Evolutionary conservation across 768 basidiomycete species (phyloP).

Genomic region (Porpolomopsis calyptriformis): DNA sequence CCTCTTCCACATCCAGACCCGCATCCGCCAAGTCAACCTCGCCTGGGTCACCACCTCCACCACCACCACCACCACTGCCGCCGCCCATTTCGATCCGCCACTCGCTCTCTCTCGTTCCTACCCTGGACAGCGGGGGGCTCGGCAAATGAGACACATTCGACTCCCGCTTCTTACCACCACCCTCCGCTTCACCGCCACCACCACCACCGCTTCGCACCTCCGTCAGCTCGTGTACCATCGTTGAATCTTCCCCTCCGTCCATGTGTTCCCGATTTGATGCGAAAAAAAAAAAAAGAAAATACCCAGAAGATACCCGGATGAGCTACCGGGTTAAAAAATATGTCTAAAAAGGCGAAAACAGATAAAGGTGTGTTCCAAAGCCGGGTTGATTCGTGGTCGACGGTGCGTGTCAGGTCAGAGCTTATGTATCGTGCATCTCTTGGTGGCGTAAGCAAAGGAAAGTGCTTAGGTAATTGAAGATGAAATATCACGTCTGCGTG

Average conservation of each 20-base stretch:
- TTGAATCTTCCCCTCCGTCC: background rate
- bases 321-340: no score
- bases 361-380: no score
- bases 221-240: background rate
- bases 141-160: slow-evolving; percentile 13
- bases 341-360: no score
- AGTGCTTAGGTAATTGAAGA: no score
- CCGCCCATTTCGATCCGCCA: slow-evolving; percentile 11
- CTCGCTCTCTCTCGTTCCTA: slow-evolving; percentile 13
- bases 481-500: no score
- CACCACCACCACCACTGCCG: slow-evolving; percentile 4
- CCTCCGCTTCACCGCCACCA: slow-evolving; percentile 5
- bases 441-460: no score
- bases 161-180: slow-evolving; percentile 9
- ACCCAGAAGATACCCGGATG: no score
- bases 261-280: background rate
- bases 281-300: background rate
- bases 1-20: background rate
- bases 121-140: slow-evolving; percentile 22
- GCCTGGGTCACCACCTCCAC: background rate
- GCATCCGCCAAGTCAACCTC: background rate
- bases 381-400: no score
- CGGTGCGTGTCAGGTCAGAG: no score
- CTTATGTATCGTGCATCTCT: no score
- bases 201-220: background rate